phyloP scores from a whole-genome alignment of 164 flowering plant genomes.

The Cinnamomum chago region DNA sequence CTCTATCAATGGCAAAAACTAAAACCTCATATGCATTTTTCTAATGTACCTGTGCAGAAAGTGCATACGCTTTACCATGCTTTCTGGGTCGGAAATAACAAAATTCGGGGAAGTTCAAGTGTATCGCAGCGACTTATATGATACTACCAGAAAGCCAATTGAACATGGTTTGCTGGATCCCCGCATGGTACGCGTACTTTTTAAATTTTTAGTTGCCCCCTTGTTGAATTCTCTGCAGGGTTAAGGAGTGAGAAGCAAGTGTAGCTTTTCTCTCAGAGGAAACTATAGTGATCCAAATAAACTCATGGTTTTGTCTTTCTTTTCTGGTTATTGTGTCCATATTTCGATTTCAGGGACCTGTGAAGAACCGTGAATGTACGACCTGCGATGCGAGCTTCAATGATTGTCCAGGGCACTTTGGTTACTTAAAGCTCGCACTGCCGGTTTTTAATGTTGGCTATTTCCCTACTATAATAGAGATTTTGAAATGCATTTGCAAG shows the following conservation, averaged over 20 bases:
- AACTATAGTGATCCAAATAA: no score
- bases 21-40: no score
- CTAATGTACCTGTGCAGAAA: neutral
- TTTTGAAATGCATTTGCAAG: conserved; percentile 91
- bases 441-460: conserved; percentile 82
- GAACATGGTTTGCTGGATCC: neutral
- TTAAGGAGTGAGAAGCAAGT: no score
- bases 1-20: no score
- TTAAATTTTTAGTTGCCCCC: neutral
- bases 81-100: neutral
- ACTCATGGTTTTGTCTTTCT: no score
- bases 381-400: conserved; percentile 56
- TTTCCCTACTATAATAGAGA: conserved; percentile 43
- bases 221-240: no score
- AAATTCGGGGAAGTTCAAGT: conserved; percentile 1
- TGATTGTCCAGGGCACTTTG: conserved; percentile 84
- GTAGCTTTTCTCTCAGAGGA: no score
- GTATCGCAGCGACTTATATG: neutral
- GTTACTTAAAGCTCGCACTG: conserved; percentile 61
- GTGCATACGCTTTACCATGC: neutral
- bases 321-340: no score
- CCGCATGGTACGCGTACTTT: neutral
- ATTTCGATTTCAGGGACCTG: conserved; percentile 53
- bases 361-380: conserved; percentile 42
- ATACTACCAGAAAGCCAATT: neutral